Conservation (phyloP, 441 rosid species). For the Hura crepitans region DNA sequence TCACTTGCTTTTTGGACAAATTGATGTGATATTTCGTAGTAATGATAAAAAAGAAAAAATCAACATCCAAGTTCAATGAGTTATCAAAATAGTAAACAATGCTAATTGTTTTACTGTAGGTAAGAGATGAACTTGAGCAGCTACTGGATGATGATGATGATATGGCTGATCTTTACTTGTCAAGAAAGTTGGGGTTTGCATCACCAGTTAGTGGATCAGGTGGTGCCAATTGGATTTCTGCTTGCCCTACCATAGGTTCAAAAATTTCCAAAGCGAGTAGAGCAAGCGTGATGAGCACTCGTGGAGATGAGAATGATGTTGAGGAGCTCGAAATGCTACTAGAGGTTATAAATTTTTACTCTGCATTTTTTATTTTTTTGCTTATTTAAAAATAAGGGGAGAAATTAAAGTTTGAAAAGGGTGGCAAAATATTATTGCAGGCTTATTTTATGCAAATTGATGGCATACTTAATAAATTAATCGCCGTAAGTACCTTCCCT, state of each 20-base stretch:
- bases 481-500: slow-evolving; percentile 44
- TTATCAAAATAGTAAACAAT: background rate
- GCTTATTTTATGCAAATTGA: slow-evolving; percentile 97
- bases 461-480: slow-evolving; percentile 79
- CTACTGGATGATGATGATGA: slow-evolving; percentile 94
- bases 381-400: background rate
- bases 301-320: slow-evolving; percentile 85
- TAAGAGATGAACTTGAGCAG: slow-evolving; percentile 94
- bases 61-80: background rate
- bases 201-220: slow-evolving; percentile 71
- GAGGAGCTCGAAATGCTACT: slow-evolving; percentile 99
- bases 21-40: background rate
- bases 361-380: background rate
- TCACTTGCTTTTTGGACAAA: background rate
- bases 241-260: slow-evolving; percentile 80
- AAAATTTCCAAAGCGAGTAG: slow-evolving; percentile 89
- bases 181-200: slow-evolving; percentile 67
- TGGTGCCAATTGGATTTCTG: slow-evolving; percentile 61
- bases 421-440: slow-evolving; percentile 38
- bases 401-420: slow-evolving; percentile 15
- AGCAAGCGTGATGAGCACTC: slow-evolving; percentile 67
- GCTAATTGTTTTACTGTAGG: slow-evolving; percentile 39
- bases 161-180: slow-evolving; percentile 93
- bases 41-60: background rate
- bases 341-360: slow-evolving; percentile 48